Conservation (phyloP, 2,329 filamentous ascomycete genomes). For the Fusarium veterinarium region DNA sequence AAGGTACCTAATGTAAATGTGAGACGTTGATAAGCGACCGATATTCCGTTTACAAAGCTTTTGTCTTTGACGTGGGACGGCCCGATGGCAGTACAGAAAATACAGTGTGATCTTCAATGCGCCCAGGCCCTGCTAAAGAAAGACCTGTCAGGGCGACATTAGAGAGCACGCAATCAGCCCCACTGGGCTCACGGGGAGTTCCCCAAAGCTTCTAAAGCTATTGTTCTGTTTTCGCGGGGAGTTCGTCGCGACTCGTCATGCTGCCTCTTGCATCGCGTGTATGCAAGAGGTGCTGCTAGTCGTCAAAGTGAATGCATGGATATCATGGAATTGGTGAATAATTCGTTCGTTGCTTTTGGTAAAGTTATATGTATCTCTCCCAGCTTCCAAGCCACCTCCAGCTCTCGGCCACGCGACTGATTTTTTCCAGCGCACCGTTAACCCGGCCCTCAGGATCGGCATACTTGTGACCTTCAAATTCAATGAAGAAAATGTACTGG, state of each 20-base stretch:
- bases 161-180: conserved; percentile 38
- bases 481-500: conserved; percentile 95
- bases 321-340: conserved; percentile 11
- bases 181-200: conserved; percentile 40
- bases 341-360: conserved; percentile 28
- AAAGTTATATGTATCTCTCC: conserved; percentile 54
- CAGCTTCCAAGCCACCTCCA: conserved; percentile 79
- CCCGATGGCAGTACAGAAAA: conserved; percentile 10
- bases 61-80: conserved; percentile 1
- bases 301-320: conserved; percentile 8
- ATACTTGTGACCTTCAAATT: conserved; percentile 75
- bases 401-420: conserved; percentile 67
- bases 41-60: conserved; percentile 10
- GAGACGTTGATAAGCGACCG: conserved; percentile 24
- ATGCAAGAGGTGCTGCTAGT: conserved; percentile 7
- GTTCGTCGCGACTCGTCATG: conserved; percentile 18
- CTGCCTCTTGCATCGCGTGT: conserved; percentile 22
- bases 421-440: conserved; percentile 67
- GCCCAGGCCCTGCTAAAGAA: conserved; percentile 18
- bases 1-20: background rate
- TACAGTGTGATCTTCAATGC: conserved; percentile 8
- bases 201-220: conserved; percentile 22
- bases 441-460: conserved; percentile 68
- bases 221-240: conserved; percentile 24
- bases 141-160: conserved; percentile 20